Base-by-base conservation (phyloP, 2,329 filamentous ascomycete genomes). In the Didymella arachidicola region DNA sequence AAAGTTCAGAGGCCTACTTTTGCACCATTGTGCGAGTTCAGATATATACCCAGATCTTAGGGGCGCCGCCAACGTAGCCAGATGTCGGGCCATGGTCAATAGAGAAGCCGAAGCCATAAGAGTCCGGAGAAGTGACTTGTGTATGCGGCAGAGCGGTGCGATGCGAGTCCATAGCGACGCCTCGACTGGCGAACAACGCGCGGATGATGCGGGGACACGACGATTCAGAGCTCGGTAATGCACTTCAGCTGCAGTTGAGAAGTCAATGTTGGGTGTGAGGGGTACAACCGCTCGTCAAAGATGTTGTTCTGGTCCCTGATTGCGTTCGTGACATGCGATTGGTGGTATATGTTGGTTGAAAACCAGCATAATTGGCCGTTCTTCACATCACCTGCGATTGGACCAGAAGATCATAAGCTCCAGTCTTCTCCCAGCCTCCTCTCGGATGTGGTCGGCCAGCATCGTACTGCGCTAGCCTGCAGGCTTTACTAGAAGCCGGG, bases 341-440 rank as follows among this genome's bases (percentile, higher is more conserved):
- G 56, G 56, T 34, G 44, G 26, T 19, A 26, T 22, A 45, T 12
- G 39, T 42, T 47, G 56, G 56, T 59, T n/a, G 38, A 53, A 2
- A 26, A 30, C 18, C 4, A 29, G 30, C 39, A 19, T 38, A 12
- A 10, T 16, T 26, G 27, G 48, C 27, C 36, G 6, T 25, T 41
- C 7, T 36, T 32, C 26, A 39, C 16, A 51, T 26, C 27, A 16
- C 41, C 36, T 10, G 45, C 26, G 32, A 27, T 41, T 11, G 27
- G 18, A 27, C 16, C n/a, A 22, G 22, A 8, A 39, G 34, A 47
- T 7, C 32, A 29, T 14, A 7, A 6, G 25, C 6, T n/a, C 29
- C 1, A 11, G 25, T 3, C 7, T 29, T 18, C 3, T n/a, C n/a
- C 32, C 10, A 43, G n/a, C 25, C 16, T 34, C n/a, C n/a, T 12